Conservation (phyloP, 768 basidiomycete species). For the Boletus sensibilis region DNA sequence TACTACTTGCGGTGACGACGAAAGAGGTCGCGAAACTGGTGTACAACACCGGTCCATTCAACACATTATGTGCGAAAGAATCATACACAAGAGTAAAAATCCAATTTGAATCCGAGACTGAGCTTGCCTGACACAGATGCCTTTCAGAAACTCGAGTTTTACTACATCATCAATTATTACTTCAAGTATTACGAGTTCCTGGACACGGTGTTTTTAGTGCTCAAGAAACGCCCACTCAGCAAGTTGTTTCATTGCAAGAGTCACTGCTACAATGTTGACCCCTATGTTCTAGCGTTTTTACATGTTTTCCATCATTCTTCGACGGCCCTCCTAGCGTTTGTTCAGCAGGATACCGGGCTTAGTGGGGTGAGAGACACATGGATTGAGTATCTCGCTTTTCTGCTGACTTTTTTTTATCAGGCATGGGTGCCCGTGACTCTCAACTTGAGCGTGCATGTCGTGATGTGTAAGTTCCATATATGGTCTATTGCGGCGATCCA, state of each 20-base stretch:
- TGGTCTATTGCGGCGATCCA: neutral
- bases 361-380: slow-evolving; percentile 57
- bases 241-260: slow-evolving; percentile 27
- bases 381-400: neutral
- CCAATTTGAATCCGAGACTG: neutral
- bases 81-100: slow-evolving; percentile 83
- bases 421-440: slow-evolving; percentile 89
- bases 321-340: slow-evolving; percentile 88
- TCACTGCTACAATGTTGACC: neutral
- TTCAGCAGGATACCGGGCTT: slow-evolving; percentile 85
- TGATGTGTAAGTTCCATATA: slow-evolving; percentile 75
- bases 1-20: slow-evolving; percentile 76
- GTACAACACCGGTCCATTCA: slow-evolving; percentile 68
- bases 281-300: slow-evolving; percentile 66
- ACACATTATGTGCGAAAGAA: slow-evolving; percentile 65
- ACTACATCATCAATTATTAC: slow-evolving; percentile 97
- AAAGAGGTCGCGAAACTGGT: slow-evolving; percentile 82
- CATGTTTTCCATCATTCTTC: slow-evolving; percentile 98
- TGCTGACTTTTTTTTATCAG: slow-evolving; percentile 37
- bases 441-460: slow-evolving; percentile 87
- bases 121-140: neutral
- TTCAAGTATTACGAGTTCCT: slow-evolving; percentile 95
- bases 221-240: slow-evolving; percentile 97
- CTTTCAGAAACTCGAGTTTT: slow-evolving; percentile 79
- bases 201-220: slow-evolving; percentile 92